A percentile compares a stretch with the other conserved stretches of the same genome.
These are phyloP conservation scores for Cercospora canescens DNA, from an alignment of 2,329 filamentous ascomycete genomes.

Conservation along the genomic window DNA sequence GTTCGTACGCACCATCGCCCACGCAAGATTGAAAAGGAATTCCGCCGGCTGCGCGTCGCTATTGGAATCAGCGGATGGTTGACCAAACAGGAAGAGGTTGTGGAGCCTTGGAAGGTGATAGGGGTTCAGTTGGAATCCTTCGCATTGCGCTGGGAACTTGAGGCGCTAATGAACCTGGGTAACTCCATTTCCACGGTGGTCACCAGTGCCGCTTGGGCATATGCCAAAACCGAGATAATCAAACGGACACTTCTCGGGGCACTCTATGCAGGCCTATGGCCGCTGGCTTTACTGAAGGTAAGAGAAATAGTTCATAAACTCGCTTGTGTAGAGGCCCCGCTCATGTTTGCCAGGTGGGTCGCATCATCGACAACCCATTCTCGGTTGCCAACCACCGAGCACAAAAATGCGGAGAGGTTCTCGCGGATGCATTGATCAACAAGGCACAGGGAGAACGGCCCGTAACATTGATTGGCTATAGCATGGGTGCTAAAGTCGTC, in stretches of 20 bases:
- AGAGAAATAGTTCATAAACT: neutral
- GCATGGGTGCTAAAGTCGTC: conserved; percentile 58
- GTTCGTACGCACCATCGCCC: conserved; percentile 60
- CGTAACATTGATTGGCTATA: conserved; percentile 43
- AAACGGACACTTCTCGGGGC: conserved; percentile 56
- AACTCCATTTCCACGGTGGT: conserved; percentile 75
- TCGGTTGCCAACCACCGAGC: conserved; percentile 40
- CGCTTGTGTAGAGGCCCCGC: neutral
- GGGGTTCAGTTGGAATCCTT: conserved; percentile 76
- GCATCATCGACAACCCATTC: conserved; percentile 44
- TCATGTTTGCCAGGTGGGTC: conserved; percentile 31
- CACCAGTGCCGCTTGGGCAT: conserved; percentile 76
- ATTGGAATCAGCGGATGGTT: conserved; percentile 84
- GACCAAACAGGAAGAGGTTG: conserved; percentile 68
- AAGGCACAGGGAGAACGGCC: conserved; percentile 44
- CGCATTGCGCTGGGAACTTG: conserved; percentile 78
- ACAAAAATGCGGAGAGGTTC: conserved; percentile 41
- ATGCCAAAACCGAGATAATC: conserved; percentile 73
- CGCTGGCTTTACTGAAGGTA: conserved; percentile 47
- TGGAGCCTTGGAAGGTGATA: conserved; percentile 75
- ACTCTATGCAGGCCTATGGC: conserved; percentile 51
- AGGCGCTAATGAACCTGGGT: conserved; percentile 73
- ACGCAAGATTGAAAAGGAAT: conserved; percentile 52
- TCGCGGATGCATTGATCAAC: conserved; percentile 44
- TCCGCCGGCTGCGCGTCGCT: conserved; percentile 66